These are phyloP conservation scores for Mucor mucedo DNA, from an alignment of 371 early-diverging fungal genomes.

Conservation along the genomic window DNA sequence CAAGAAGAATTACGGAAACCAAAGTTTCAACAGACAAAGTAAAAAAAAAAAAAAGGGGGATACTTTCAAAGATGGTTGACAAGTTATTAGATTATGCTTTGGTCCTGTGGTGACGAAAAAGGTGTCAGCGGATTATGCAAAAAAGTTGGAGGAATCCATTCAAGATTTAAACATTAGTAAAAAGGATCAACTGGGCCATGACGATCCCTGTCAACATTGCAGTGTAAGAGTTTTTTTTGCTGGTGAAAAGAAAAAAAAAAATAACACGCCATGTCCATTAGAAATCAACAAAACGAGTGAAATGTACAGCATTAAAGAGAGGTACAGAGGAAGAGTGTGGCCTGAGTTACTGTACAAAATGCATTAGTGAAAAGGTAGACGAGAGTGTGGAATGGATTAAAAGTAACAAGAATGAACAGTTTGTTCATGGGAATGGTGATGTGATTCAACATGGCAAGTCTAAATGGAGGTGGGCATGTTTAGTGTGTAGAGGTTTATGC, in stretches of 20 bases:
- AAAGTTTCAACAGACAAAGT: slow-evolving; percentile 35
- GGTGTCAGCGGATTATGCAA: slow-evolving; percentile 3
- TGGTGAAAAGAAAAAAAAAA: too few relatives aligned
- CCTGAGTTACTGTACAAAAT: slow-evolving; percentile 15
- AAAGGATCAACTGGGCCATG: slow-evolving; percentile 2
- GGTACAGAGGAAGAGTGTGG: slow-evolving; percentile 2
- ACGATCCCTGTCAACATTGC: slow-evolving; percentile 18
- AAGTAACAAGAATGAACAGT: not conserved
- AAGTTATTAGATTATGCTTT: slow-evolving; percentile 18
- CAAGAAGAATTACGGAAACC: slow-evolving; percentile 12
- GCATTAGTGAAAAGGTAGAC: slow-evolving; percentile 4
- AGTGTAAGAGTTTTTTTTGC: not conserved
- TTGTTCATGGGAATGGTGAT: slow-evolving; percentile 10
- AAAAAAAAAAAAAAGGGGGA: not conserved
- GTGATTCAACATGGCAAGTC: slow-evolving; percentile 7
- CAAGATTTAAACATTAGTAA: slow-evolving; percentile 8
- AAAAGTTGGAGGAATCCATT: slow-evolving; percentile 19
- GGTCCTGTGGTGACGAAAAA: not conserved
- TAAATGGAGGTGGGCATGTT: slow-evolving; percentile 25
- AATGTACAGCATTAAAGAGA: slow-evolving; percentile 17
- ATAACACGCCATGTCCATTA: not conserved
- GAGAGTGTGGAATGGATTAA: slow-evolving; percentile 15
- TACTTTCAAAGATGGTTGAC: not conserved
- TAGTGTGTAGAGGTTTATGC: slow-evolving; percentile 27
- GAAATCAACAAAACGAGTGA: slow-evolving; percentile 11